Evolutionary conservation across 129 eudicot genomes (phyloP).

Genomic region (Smallanthus sonchifolius): DNA sequence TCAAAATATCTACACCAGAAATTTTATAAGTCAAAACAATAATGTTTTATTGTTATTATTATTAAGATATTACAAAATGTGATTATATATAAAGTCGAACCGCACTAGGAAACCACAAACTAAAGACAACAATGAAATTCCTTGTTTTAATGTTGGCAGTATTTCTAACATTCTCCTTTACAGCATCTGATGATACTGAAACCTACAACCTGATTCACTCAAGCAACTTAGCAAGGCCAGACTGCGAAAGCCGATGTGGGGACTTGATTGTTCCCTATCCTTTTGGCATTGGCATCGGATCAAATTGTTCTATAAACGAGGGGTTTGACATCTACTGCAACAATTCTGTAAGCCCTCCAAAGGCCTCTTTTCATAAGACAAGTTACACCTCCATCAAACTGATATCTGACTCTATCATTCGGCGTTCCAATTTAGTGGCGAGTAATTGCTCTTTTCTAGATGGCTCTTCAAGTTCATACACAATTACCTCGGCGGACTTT

Average conservation of each 20-base stretch:
- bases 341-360: constrained; percentile 27
- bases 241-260: constrained; percentile 4
- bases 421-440: constrained; percentile 7
- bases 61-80: too few species aligned
- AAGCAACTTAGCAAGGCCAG: constrained; percentile 13
- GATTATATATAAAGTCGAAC: too few species aligned
- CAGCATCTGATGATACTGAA: background rate
- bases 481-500: background rate
- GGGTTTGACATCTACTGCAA: constrained; percentile 33
- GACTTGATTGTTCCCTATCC: constrained; percentile 38
- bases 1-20: too few species aligned
- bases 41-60: too few species aligned
- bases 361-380: background rate
- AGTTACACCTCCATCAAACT: background rate
- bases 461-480: background rate
- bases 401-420: constrained; percentile 21
- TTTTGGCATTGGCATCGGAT: constrained; percentile 23
- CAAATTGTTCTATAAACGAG: constrained; percentile 17
- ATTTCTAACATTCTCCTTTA: background rate
- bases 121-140: background rate
- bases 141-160: background rate
- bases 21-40: too few species aligned
- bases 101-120: background rate
- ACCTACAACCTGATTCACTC: background rate
- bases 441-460: constrained; percentile 3